These are phyloP conservation scores for Rhytidiadelphus loreus DNA, from an alignment of 225 moss, liverwort and hornwort genomes.

Conservation along the genomic window DNA sequence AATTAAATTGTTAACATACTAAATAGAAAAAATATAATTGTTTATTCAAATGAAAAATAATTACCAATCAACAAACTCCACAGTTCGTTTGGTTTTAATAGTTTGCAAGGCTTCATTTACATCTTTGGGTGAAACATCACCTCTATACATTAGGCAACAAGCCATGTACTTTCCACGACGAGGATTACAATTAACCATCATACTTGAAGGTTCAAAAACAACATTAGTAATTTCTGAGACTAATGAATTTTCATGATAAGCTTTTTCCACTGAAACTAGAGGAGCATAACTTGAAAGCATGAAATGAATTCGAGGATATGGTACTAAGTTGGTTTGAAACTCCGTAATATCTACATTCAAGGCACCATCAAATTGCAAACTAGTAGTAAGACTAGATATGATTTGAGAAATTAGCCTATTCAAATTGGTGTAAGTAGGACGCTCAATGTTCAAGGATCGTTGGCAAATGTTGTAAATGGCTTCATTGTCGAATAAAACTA, in stretches of 20 bases:
- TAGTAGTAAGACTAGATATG: constrained; percentile 4
- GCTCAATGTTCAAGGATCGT: constrained; percentile 35
- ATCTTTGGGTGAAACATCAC: constrained; percentile 26
- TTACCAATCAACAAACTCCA: constrained; percentile 15
- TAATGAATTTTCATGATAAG: not conserved
- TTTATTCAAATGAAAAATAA: not conserved
- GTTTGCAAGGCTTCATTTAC: not conserved
- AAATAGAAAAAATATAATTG: not conserved
- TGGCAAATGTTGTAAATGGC: constrained; percentile 64
- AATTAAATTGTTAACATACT: not conserved
- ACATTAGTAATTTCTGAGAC: not conserved
- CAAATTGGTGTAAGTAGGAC: constrained; percentile 45
- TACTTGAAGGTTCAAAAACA: constrained; percentile 19
- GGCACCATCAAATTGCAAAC: constrained; percentile 6
- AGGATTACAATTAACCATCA: constrained; percentile 23
- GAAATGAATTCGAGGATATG: constrained; percentile 7
- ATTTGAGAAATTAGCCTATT: constrained; percentile 9
- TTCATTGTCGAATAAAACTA: constrained; percentile 57
- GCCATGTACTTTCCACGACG: constrained; percentile 20
- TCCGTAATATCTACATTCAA: constrained; percentile 1
- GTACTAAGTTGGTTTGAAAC: constrained; percentile 12
- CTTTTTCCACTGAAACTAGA: not conserved
- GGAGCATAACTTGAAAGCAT: constrained; percentile 24
- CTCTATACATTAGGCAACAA: constrained; percentile 21
- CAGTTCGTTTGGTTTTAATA: not conserved